phyloP scores from a whole-genome alignment of 2,329 filamentous ascomycete species.

The Pestalotiopsis sp. region DNA sequence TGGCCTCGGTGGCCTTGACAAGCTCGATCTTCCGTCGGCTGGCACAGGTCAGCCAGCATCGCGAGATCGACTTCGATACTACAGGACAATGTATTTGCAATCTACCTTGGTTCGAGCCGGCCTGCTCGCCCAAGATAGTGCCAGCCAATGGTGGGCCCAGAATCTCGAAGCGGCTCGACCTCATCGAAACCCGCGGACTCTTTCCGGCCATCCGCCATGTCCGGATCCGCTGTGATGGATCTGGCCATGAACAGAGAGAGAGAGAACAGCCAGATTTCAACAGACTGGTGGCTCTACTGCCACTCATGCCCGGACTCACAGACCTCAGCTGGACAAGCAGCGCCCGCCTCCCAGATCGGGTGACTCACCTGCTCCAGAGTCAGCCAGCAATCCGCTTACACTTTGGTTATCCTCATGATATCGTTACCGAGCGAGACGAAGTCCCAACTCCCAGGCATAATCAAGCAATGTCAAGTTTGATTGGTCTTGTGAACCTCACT shows the following conservation, averaged over 20 bases:
- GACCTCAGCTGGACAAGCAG: constrained; percentile 1
- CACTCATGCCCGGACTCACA: constrained; percentile 16
- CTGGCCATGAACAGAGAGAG: too few species aligned
- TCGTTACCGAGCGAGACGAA: background rate
- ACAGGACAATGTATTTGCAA: background rate
- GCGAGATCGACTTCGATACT: background rate
- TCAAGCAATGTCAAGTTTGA: background rate
- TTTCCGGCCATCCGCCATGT: constrained; percentile 7
- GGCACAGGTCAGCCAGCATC: constrained; percentile 15
- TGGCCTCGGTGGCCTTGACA: constrained; percentile 12
- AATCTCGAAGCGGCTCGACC: background rate
- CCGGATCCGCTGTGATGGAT: background rate
- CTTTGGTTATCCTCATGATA: background rate
- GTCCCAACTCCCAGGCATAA: background rate
- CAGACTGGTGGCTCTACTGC: constrained; percentile 5
- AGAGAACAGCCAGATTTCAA: background rate
- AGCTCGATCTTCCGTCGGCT: constrained; percentile 7
- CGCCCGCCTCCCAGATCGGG: background rate
- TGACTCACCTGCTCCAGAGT: background rate
- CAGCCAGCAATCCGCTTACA: constrained; percentile 13
- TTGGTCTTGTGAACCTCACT: constrained; percentile 7
- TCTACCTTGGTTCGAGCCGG: background rate
- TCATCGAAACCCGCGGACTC: background rate
- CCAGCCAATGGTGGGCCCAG: too few species aligned
- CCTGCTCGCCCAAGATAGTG: background rate